Base-by-base conservation (phyloP, 2,329 filamentous ascomycete species). In the Trichophyton simii region DNA sequence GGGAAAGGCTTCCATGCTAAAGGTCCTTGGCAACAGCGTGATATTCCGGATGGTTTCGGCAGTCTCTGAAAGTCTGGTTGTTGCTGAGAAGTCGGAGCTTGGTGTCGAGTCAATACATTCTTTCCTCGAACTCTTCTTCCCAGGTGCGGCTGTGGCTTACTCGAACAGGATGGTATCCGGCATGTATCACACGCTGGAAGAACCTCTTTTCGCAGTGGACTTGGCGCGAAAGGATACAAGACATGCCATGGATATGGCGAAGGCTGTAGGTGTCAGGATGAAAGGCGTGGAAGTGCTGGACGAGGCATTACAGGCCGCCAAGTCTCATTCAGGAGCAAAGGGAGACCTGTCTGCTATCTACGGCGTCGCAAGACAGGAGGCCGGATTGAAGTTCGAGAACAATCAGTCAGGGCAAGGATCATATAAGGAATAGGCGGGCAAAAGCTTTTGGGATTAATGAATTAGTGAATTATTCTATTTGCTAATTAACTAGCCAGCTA, bases 1-100 rank as follows among this genome's bases (percentile, higher is more conserved):
- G 57, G 83, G 86, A 59, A 83, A 84, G 60, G 85, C 90, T 3
- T 82, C 84, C 1, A 81, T 84, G 54, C 78, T 95, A 57, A 94
- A 96, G 75, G 79, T 96, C 20, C 81, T 95, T 8, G 91, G 91
- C 62, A 96, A 96, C 73, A 89, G 87, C 0, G 91, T 96, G 71
- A 81, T 96, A 67, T 72, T 95, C 46, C 88, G 88, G 76, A 91
- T 91, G 82, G 82, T 91, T 25, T 87, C 91, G 69, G 82, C 88
- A 59, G 77, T 96, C 3, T 84, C 88, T 1, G 89, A 95, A 76
- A 87, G 86, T 4, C 82, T 92, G 69, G 83, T 87, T 0, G 75
- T 91, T 4, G 89, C 89, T 3, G 90, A 96, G 73, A 92, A 91
- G 73, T 81, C 82, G 0, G 90, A 90, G 0, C 76, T 96, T 2